Base-by-base conservation (phyloP, 768 basidiomycete genomes). In the Albatrellus ellisii region DNA sequence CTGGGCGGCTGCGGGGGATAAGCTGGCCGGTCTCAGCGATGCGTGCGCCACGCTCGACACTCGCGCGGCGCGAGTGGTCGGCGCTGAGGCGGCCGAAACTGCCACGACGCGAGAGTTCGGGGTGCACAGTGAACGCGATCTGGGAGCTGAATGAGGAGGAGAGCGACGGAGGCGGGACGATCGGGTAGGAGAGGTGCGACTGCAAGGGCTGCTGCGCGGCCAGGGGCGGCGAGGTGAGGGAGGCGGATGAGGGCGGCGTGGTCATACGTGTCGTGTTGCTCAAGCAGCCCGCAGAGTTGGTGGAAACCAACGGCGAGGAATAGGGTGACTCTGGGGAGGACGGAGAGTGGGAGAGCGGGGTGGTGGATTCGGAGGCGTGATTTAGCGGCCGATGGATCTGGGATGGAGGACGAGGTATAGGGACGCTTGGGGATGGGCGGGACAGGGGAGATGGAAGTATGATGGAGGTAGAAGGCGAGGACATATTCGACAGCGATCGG, bases 151-250 rank as follows among this genome's bases (percentile, higher is more conserved):
- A 51, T 1, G 81, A 83, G 6, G 79, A 82, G 4, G 80, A 82
- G 21, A 86, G 59, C 1, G 81, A 83, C 3, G 86, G 86, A 9
- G 86, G 86, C 2, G 87, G 86, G 0, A 88, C 87, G 5, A 77
- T 78, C 0, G 86, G 86, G 51, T 90, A 90, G 4, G 82, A 72
- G 39, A 89, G 65, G 11, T 67, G 57, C 37, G 62, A 58, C 53
- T 59, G 7, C 53, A 64, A 41, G 50, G 59, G 61, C 49, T 6
- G 35, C 35, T 55, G 59, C 6, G 61, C 59, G 42, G 66, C 66
- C 6, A 68, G 59, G n/a, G n/a, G n/a, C n/a, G n/a, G n/a, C n/a
- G n/a, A n/a, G 28, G 67, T 65, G 39, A 70, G 65, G 4, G 72
- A 74, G 9, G 69, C 63, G 7, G 77, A 75, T 4, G 79, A 77